Evolutionary conservation across 768 basidiomycete genomes (phyloP), one percentile per base, ranked within the genome.

Genomic region (Macrocybe gigantea): DNA sequence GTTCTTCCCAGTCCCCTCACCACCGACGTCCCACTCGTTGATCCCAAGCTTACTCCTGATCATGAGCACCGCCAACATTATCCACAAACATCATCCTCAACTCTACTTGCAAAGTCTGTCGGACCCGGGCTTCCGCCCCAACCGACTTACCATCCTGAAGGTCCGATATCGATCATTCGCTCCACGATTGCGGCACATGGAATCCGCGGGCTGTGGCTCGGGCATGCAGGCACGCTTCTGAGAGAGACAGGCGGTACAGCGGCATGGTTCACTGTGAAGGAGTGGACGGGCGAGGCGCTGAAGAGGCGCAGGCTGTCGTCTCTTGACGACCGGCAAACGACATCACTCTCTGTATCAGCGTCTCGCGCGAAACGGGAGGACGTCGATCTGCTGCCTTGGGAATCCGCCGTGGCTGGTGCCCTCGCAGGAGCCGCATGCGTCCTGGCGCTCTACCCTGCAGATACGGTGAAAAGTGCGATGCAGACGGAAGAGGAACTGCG

Each of bases 251-350:
- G 93, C 10, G 90, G 91, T 4, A 79, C 80, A 10, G 82, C 85
- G 0, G 86, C 88, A 7, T 95, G 92, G 91, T 95, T 98, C 64
- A 71, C 76, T 32, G 79, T 84, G 8, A 96, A 94, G 62, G 90
- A 94, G 61, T 71, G 82, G 52, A 74, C 89, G 49, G 80, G 84
- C 1, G 72, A 79, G 22, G 57, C 69, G 12, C 82, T 95, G 39
- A 68, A 88, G 37, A 64, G 75, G 5, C 72, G 73, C 40, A 73
- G 79, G 38, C 49, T 49, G 5, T 38, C 56, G 14, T 47, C 52
- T 36, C 5, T 54, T 53, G 22, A 4, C 22, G 22, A 22, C 22
- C 22, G 4, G 22, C 22, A 22, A 22, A 22, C 30, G 32, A 46
- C 8, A 44, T 41, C 22, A 22, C 8, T 38, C 40, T 47, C 48